Evolutionary conservation across 345 rosid genomes (phyloP), one percentile per base, ranked within the genome.

Genomic region (Eucalyptus virginea): DNA sequence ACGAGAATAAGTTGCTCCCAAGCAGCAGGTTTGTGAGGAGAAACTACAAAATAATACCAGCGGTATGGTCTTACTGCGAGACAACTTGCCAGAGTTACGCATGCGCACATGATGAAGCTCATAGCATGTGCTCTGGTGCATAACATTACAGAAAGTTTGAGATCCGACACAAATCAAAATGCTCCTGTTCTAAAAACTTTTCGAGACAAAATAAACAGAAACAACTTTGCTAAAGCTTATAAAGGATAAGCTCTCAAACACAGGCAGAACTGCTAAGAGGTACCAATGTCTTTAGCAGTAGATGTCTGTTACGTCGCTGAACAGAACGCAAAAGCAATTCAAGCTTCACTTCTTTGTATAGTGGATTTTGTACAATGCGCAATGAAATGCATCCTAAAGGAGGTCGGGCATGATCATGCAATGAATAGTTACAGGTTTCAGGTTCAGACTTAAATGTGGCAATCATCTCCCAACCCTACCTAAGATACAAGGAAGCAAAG

Each of bases 401-500:
- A 60, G 90, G 90, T 40, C 30, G 14, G 85, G 85, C 85, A 77
- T 77, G 92, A 93, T 91, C 92, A 89, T 88, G 95, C 93, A 87
- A 94, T 90, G 92, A 92, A 89, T 94, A 93, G 90, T 94, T 94
- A 93, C 94, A 92, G 89, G 90, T 90, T 93, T 91, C 54, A 89
- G 50, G 86, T 60, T 88, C 28, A n/a, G 56, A 80, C 86, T 89
- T 62, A 52, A 83, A 88, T 91, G 54, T 60, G 81, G 81, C 60
- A 77, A 88, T 65, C 77, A 62, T 77, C 89, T 87, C 83, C 44
- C 81, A 67, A 88, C 88, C 91, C 94, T 96, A 97, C 91, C 96
- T 91, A 52, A 98, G 95, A 93, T 92, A 97, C 37, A 98, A 92
- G 81, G 99, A 97, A 62, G 95, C 96, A 93, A 98, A 91, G 90